These are phyloP conservation scores for Verticillium nubilum DNA, from an alignment of 2,329 filamentous ascomycete genomes.

Conservation along the genomic window DNA sequence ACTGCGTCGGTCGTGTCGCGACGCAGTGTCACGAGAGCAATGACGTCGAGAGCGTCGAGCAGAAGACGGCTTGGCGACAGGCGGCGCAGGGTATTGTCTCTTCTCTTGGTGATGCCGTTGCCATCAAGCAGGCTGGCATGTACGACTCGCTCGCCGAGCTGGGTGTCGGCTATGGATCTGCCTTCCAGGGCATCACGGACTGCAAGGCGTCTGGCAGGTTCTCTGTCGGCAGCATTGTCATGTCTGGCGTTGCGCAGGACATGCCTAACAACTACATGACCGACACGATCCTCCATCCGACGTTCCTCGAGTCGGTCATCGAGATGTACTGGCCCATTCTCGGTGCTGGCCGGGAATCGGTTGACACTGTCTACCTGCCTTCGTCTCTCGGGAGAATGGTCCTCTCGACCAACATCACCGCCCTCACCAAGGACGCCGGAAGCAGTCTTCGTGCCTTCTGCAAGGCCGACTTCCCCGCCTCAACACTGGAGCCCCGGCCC, in stretches of 20 bases:
- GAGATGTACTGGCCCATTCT: constrained; percentile 25
- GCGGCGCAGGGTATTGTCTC: constrained; percentile 16
- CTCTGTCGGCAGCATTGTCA: constrained; percentile 8
- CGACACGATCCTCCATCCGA: constrained; percentile 14
- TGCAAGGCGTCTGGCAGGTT: constrained; percentile 4
- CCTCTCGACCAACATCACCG: constrained; percentile 21
- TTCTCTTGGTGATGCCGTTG: not conserved
- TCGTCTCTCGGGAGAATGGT: constrained; percentile 22
- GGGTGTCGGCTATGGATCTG: constrained; percentile 44
- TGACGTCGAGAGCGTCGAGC: constrained; percentile 25
- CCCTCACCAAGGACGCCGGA: constrained; percentile 24
- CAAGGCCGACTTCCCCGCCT: constrained; percentile 9
- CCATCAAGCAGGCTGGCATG: constrained; percentile 21
- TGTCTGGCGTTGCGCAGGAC: constrained; percentile 10
- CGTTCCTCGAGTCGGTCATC: constrained; percentile 15
- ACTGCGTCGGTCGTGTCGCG: constrained; percentile 50
- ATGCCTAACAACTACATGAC: constrained; percentile 15
- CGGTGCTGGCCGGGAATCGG: constrained; percentile 18
- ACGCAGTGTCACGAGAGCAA: constrained; percentile 24
- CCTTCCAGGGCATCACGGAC: constrained; percentile 37
- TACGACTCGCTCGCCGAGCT: constrained; percentile 39
- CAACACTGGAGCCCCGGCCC: constrained; percentile 6
- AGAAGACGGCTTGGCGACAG: constrained; percentile 16
- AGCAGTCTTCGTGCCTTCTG: constrained; percentile 19
- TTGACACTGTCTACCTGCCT: constrained; percentile 26